These are phyloP conservation scores for Colletotrichum musae DNA, from an alignment of 2,329 filamentous ascomycete genomes.

Conservation along the genomic window DNA sequence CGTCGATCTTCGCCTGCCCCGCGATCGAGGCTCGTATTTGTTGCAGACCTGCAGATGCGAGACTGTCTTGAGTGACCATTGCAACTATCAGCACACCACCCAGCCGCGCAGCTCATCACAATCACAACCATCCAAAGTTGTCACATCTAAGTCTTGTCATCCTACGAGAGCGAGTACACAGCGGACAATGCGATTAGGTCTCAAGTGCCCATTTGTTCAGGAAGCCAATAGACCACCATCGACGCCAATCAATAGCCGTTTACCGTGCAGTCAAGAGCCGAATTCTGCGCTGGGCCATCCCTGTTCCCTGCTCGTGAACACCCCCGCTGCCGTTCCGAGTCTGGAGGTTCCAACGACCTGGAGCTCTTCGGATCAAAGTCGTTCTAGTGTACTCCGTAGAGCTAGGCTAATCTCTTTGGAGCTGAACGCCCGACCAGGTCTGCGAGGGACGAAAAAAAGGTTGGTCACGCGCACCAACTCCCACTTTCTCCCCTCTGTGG, in stretches of 20 bases:
- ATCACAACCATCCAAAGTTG: too few relatives aligned
- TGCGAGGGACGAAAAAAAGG: conserved; percentile 11
- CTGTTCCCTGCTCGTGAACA: conserved; percentile 26
- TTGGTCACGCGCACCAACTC: conserved; percentile 19
- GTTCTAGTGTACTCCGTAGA: not conserved
- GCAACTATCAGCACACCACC: not conserved
- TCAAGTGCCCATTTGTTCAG: too few relatives aligned
- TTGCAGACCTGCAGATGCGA: too few relatives aligned
- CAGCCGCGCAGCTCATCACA: too few relatives aligned
- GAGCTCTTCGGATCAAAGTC: conserved; percentile 12
- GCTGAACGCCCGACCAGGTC: conserved; percentile 17
- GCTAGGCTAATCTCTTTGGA: conserved; percentile 3
- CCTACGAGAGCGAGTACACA: too few relatives aligned
- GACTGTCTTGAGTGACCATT: not conserved
- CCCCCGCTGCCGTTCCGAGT: conserved; percentile 18
- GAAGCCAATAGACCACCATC: not conserved
- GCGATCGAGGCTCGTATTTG: not conserved
- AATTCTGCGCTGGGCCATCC: conserved; percentile 17
- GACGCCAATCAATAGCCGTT: conserved; percentile 5
- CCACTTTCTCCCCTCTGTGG: not conserved
- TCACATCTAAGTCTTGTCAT: too few relatives aligned
- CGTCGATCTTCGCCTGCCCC: not conserved
- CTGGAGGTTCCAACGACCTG: conserved; percentile 28
- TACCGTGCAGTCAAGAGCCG: conserved; percentile 34
- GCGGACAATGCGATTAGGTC: too few relatives aligned